Percentiles rank a stretch among this genome's conserved stretches.
Conservation (phyloP, 352 stramenopile species). For the Phytopythium cucurbitacearum region DNA sequence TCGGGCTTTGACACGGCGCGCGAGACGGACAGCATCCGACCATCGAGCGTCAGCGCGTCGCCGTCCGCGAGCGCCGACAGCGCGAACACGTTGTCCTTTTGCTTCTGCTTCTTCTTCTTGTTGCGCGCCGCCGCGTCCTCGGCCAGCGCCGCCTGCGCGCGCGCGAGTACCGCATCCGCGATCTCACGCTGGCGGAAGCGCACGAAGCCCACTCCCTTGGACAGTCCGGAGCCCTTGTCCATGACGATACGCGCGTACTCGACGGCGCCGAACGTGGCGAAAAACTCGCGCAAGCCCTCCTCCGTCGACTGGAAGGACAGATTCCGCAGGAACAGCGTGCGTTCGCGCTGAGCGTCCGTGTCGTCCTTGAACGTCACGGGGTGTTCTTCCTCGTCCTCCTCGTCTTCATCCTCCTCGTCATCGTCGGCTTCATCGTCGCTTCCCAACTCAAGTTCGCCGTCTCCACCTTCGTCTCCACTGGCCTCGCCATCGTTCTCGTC, state of each 20-base stretch:
- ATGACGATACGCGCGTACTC: constrained; percentile 82
- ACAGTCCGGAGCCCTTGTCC: constrained; percentile 73
- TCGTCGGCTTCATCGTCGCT: constrained; percentile 21
- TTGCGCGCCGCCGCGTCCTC: constrained; percentile 15
- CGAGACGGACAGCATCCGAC: constrained; percentile 71
- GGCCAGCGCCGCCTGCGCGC: constrained; percentile 27
- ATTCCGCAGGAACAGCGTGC: constrained; percentile 83
- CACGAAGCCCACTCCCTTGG: constrained; percentile 83
- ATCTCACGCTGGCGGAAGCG: constrained; percentile 58
- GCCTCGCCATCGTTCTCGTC: constrained; percentile 32
- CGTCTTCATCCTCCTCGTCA: constrained; percentile 21
- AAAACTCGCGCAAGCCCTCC: constrained; percentile 64
- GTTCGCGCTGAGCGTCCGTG: constrained; percentile 71
- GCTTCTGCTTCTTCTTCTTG: constrained; percentile 52
- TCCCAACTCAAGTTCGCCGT: constrained; percentile 41
- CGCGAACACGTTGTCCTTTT: constrained; percentile 50
- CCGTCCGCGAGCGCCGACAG: constrained; percentile 65
- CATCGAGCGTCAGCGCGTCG: constrained; percentile 62
- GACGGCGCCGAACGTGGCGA: constrained; percentile 63
- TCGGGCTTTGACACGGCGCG: constrained; percentile 69
- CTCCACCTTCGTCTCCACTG: constrained; percentile 33
- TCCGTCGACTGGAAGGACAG: constrained; percentile 82
- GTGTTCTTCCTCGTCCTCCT: constrained; percentile 21
- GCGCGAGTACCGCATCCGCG: constrained; percentile 52
- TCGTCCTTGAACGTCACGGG: constrained; percentile 34